Evolutionary conservation across 768 basidiomycete genomes (phyloP).

Genomic region (Hygrophoropsis aurantiaca): DNA sequence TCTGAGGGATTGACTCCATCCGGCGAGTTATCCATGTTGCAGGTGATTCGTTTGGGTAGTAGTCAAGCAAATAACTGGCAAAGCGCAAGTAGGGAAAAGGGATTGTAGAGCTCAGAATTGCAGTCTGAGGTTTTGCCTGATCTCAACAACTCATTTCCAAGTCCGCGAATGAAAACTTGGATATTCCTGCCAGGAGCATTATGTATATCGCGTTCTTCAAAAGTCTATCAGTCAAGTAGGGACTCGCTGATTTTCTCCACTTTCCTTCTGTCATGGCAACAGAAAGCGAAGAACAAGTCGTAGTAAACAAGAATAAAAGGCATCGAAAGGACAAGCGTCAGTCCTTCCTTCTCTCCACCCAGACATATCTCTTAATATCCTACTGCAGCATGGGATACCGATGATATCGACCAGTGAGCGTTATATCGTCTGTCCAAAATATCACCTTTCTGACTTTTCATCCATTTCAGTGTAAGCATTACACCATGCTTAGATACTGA

Average conservation of each 20-base stretch:
- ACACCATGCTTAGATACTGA: neutral
- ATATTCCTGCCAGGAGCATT: too few species aligned
- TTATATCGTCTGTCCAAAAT: conserved; percentile 2
- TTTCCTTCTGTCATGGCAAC: conserved; percentile 17
- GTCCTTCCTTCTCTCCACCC: conserved; percentile 24
- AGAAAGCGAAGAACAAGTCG: conserved; percentile 34
- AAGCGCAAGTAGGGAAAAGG: conserved; percentile 5
- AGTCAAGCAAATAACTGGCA: neutral
- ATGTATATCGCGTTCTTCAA: too few species aligned
- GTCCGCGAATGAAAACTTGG: too few species aligned
- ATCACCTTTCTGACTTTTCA: conserved; percentile 5
- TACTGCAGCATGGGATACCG: conserved; percentile 91
- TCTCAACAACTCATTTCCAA: neutral
- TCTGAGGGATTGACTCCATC: conserved; percentile 35
- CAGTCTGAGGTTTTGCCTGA: neutral
- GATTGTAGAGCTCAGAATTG: neutral
- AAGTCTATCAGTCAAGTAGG: neutral
- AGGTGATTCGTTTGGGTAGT: conserved; percentile 4
- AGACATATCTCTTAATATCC: conserved; percentile 14
- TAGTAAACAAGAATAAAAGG: conserved; percentile 80
- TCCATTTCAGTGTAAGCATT: conserved; percentile 42
- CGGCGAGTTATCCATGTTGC: conserved; percentile 50
- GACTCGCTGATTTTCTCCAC: neutral
- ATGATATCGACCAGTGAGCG: conserved; percentile 96
- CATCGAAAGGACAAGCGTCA: conserved; percentile 95